These are phyloP conservation scores for Mortierella hygrophila DNA, from an alignment of 192 early-diverging fungal species.

Conservation along the genomic window DNA sequence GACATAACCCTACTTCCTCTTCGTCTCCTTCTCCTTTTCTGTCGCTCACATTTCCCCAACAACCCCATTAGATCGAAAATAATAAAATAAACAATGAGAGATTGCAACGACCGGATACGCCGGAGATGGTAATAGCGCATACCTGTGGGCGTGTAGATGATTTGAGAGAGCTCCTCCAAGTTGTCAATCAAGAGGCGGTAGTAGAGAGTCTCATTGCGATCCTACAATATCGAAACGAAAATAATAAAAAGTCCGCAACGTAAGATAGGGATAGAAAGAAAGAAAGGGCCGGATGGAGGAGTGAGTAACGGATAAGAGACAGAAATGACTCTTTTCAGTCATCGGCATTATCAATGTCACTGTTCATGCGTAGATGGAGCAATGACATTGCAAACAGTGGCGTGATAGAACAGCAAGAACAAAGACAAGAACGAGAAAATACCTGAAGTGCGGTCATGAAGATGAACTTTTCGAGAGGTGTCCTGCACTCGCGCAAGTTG, in stretches of 20 bases:
- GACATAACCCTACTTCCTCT: background rate
- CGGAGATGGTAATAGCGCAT: slow-evolving; percentile 17
- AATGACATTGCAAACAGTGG: background rate
- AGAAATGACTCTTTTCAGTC: slow-evolving; percentile 36
- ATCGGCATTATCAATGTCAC: background rate
- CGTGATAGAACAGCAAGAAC: background rate
- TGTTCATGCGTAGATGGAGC: background rate
- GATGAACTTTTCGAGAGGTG: slow-evolving; percentile 65
- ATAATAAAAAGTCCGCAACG: background rate
- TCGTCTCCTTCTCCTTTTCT: background rate
- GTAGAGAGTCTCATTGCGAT: slow-evolving; percentile 67
- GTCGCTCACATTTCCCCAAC: background rate
- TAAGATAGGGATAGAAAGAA: too few relatives aligned
- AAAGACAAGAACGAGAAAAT: background rate
- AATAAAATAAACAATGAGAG: background rate
- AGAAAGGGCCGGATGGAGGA: background rate
- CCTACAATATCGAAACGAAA: slow-evolving; percentile 14
- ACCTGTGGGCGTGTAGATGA: slow-evolving; percentile 70
- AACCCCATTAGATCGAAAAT: slow-evolving; percentile 26
- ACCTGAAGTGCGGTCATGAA: slow-evolving; percentile 66
- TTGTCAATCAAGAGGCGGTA: slow-evolving; percentile 65
- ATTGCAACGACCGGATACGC: background rate
- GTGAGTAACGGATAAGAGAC: background rate
- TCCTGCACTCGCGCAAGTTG: slow-evolving; percentile 61
- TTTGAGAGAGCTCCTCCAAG: slow-evolving; percentile 64